Conservation (phyloP, 108 stramenopile species). For the Cyclotella sp. region DNA sequence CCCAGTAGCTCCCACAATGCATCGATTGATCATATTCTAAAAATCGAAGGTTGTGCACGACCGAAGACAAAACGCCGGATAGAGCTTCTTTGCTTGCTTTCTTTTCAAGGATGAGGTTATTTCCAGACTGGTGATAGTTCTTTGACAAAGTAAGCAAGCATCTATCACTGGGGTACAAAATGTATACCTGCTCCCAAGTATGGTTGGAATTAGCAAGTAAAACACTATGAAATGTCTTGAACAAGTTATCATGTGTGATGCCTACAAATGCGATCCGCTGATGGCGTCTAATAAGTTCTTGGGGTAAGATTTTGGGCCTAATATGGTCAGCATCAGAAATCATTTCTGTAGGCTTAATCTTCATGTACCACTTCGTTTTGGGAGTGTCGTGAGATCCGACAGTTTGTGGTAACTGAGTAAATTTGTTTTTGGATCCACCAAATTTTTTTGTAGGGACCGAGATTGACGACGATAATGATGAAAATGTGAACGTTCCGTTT, state of each 20-base stretch:
- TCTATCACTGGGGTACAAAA: slow-evolving; percentile 32
- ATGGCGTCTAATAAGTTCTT: slow-evolving; percentile 39
- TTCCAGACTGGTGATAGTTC: slow-evolving; percentile 7
- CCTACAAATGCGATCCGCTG: slow-evolving; percentile 35
- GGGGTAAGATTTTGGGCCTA: slow-evolving; percentile 34
- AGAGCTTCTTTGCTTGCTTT: slow-evolving; percentile 7
- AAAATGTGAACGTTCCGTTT: background rate
- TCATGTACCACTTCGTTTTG: slow-evolving; percentile 50
- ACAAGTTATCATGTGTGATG: slow-evolving; percentile 39
- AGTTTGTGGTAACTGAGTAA: background rate
- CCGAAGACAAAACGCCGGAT: background rate
- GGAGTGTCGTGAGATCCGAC: slow-evolving; percentile 32
- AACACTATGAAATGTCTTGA: slow-evolving; percentile 16
- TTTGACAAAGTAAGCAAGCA: slow-evolving; percentile 20
- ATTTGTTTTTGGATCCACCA: background rate
- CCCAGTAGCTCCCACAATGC: slow-evolving; percentile 47
- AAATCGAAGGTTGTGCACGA: slow-evolving; percentile 24
- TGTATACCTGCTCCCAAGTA: slow-evolving; percentile 36
- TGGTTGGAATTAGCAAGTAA: slow-evolving; percentile 14
- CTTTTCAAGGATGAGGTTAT: slow-evolving; percentile 25
- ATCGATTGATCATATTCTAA: slow-evolving; percentile 31
- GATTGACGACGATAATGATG: background rate
- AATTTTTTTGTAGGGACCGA: background rate
- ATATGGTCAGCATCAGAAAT: slow-evolving; percentile 10
- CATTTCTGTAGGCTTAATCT: slow-evolving; percentile 45